These are phyloP conservation scores for Pichia sp. DNA, from an alignment of 1,139 yeast genomes.

Conservation along the genomic window DNA sequence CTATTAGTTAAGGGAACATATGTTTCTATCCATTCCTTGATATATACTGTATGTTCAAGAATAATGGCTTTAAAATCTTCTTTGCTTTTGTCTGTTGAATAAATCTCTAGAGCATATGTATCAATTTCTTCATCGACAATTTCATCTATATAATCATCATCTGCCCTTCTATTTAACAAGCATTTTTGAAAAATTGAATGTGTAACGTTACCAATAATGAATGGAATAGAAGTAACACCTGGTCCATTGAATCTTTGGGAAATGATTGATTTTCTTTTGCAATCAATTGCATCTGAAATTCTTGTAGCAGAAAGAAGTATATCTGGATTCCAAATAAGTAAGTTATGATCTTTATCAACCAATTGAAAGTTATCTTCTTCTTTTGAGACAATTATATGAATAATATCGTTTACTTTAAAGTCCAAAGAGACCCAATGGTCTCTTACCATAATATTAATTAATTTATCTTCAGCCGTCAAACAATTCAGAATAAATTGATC, in stretches of 20 bases:
- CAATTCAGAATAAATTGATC: constrained; percentile 49
- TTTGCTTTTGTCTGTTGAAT: constrained; percentile 48
- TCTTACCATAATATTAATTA: constrained; percentile 40
- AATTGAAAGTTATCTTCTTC: constrained; percentile 35
- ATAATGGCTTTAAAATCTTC: constrained; percentile 44
- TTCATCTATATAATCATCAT: constrained; percentile 38
- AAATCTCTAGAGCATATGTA: constrained; percentile 43
- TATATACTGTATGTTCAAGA: constrained; percentile 46
- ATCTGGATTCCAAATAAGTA: constrained; percentile 81
- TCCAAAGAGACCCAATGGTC: constrained; percentile 31
- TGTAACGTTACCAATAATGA: constrained; percentile 70
- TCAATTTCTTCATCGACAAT: constrained; percentile 42
- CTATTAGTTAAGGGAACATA: constrained; percentile 30
- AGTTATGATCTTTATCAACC: constrained; percentile 51
- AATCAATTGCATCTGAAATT: constrained; percentile 67
- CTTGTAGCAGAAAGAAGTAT: constrained; percentile 72
- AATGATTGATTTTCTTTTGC: constrained; percentile 67
- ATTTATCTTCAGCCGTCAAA: constrained; percentile 30
- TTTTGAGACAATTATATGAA: constrained; percentile 44
- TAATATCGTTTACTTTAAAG: constrained; percentile 45
- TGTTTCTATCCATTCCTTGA: constrained; percentile 56
- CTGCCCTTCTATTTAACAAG: constrained; percentile 39
- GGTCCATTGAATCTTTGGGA: constrained; percentile 47
- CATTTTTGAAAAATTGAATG: constrained; percentile 76
- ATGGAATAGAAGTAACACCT: constrained; percentile 51